Evolutionary conservation across 1,284 basidiomycete genomes (phyloP).

Genomic region (Ganoderma boninense): DNA sequence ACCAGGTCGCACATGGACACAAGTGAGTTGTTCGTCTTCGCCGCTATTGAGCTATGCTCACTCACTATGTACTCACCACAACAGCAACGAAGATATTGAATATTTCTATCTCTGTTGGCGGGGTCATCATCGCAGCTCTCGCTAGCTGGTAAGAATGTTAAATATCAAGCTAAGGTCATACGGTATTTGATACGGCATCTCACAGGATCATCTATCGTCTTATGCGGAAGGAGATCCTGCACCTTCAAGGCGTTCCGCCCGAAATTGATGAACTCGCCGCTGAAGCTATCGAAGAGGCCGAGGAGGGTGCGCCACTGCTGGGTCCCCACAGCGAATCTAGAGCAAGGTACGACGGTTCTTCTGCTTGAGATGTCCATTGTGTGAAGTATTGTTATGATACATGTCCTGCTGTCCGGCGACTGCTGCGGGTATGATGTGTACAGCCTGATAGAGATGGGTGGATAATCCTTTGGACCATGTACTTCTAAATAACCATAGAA

Average conservation of each 20-base stretch:
- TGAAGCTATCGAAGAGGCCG: slow-evolving; percentile 68
- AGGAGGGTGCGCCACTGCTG: slow-evolving; percentile 71
- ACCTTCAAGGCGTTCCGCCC: slow-evolving; percentile 57
- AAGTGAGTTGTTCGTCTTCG: slow-evolving; percentile 51
- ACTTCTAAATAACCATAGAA: slow-evolving; percentile 27
- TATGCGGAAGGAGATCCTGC: slow-evolving; percentile 67
- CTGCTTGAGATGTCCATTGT: slow-evolving; percentile 23
- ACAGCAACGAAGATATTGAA: slow-evolving; percentile 75
- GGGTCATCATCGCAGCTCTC: slow-evolving; percentile 61
- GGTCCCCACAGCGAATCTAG: slow-evolving; percentile 40
- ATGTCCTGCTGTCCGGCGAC: slow-evolving; percentile 10
- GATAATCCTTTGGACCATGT: slow-evolving; percentile 23
- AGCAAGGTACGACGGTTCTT: slow-evolving; percentile 28
- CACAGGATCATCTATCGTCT: slow-evolving; percentile 69
- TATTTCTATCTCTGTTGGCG: slow-evolving; percentile 61
- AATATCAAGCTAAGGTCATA: slow-evolving; percentile 3
- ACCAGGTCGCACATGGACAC: slow-evolving; percentile 79
- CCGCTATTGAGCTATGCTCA: neutral
- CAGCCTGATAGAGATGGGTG: slow-evolving; percentile 26
- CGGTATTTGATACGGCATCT: neutral
- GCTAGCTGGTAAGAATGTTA: slow-evolving; percentile 67
- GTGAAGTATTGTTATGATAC: slow-evolving; percentile 29
- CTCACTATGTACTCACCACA: neutral
- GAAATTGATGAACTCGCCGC: slow-evolving; percentile 63
- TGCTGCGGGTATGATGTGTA: slow-evolving; percentile 29